Base-by-base conservation (phyloP, 495 filamentous ascomycete species). In the Copromyces sp. region DNA sequence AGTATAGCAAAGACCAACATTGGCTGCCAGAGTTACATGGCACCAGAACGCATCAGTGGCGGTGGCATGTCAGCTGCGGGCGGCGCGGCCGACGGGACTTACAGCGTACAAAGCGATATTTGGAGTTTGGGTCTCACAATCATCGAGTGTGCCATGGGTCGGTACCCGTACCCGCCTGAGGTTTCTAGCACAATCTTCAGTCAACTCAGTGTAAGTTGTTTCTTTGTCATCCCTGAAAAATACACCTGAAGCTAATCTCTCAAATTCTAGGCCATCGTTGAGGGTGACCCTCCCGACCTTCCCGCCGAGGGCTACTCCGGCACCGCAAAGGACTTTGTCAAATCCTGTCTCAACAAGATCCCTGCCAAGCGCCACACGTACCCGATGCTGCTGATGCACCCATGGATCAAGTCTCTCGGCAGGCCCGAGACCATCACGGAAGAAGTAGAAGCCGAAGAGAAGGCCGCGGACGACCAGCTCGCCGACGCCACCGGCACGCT, bases 1-100 rank as follows among this genome's bases (percentile, higher is more conserved):
- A 97, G 93, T 83, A 98, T 98, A 75, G 95, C 95, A 32, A 98
- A 97, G 82, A 99, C 95, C 32, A 99, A 99, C 79, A 99, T 99
- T 75, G 95, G 95, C 29, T 99, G 95, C 78, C 95, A 99, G 80
- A 97, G 94, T 81, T 99, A 99, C 83, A 99, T 99, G 95, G 95
- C 95, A 0, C 95, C 95, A 4, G 95, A 99, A 80, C 88, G 95
- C 70, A 99, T 99, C 73, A 91, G 92, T 39, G 92, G 93, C 35
- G 92, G 93, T 35, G 87, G 93, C 74, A 90, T 94, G 77, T 90
- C 93, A 77, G 88, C 91, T 11, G 86, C 91, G 29, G 89, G 93
- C 4, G 88, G 88, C 69, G 85, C 85, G 42, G 89, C 87, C 37
- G 88, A 88, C 68, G 94, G 95, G 39, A 98, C 95, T 2, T 99